Evolutionary conservation across 1,139 yeast genomes (phyloP), one percentile per base, ranked within the genome.

Genomic region (Saccharomyces hybrid): DNA sequence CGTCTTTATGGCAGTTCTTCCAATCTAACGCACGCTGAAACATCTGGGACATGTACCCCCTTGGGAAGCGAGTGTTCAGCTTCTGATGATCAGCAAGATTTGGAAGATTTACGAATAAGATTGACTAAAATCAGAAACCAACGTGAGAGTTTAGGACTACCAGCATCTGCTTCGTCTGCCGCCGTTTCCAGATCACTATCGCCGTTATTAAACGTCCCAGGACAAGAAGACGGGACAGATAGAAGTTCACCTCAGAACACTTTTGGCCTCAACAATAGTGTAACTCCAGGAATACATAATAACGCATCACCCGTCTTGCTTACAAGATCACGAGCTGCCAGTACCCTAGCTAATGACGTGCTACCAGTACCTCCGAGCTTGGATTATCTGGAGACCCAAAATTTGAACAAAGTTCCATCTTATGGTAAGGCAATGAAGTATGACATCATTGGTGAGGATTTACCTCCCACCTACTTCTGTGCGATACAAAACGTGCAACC

Each of bases 341-440:
- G 42, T 14, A 9, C 7, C 0, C 7, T 9, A 34, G 42, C 7
- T 14, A 8, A 34, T 7, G 42, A 34, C 4, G 42, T 34, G 7
- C 13, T 34, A 7, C 42, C 42, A 14, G 42, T 34, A 34, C 42
- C 42, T 9, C 7, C 42, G 47, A 26, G 46, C n/a, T 16, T 23
- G 7, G 27, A n/a, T 32, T 73, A 70, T 14, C 70, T 79, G 70
- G 77, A 78, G 55, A 64, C 75, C 3, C 66, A 69, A 3, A 69
- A 72, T 1, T 66, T 88, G 58, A 80, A 83, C 4, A 73, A 79
- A 55, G 95, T 88, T 5, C 97, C 97, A 0, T 81, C 93, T 0
- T 89, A 89, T 68, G 77, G 77, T 9, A 83, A 87, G 46, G 96
- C 97, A 0, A 72, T 83, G 66, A 75, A 75, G 59, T 68, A 78